Percentiles rank a stretch among this genome's conserved stretches.
These are phyloP conservation scores for Fusarium decemcellulare DNA, from an alignment of 2,329 filamentous ascomycete genomes.

Conservation along the genomic window DNA sequence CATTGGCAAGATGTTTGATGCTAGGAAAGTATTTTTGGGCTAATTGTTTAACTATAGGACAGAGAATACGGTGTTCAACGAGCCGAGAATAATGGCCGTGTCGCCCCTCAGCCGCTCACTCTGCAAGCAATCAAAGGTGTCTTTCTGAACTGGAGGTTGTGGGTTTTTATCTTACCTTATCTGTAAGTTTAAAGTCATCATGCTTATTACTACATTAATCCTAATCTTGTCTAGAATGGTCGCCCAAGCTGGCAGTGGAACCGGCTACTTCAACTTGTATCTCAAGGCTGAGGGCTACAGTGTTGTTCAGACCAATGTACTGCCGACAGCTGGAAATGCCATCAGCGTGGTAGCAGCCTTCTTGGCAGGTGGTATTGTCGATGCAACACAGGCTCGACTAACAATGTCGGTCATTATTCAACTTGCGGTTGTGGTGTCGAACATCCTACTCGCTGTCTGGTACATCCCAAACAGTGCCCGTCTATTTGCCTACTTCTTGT, in stretches of 20 bases:
- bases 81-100: constrained; percentile 21
- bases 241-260: not conserved
- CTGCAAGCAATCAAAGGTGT: not conserved
- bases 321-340: not conserved
- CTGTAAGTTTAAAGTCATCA: not conserved
- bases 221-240: not conserved
- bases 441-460: not conserved
- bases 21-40: not conserved
- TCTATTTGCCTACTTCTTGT: not conserved
- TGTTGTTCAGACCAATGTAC: not conserved
- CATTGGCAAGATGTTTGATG: not conserved
- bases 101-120: constrained; percentile 20
- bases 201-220: not conserved
- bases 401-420: constrained; percentile 2
- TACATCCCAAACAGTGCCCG: not conserved
- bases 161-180: not conserved
- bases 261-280: not conserved
- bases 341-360: not conserved
- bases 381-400: not conserved
- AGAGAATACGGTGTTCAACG: constrained; percentile 21
- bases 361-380: not conserved
- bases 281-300: not conserved
- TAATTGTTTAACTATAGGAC: not conserved
- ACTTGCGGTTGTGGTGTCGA: not conserved
- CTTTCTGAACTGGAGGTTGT: not conserved